Conservation (phyloP, 2,329 filamentous ascomycete species). For the Rachicladosporium sp. region DNA sequence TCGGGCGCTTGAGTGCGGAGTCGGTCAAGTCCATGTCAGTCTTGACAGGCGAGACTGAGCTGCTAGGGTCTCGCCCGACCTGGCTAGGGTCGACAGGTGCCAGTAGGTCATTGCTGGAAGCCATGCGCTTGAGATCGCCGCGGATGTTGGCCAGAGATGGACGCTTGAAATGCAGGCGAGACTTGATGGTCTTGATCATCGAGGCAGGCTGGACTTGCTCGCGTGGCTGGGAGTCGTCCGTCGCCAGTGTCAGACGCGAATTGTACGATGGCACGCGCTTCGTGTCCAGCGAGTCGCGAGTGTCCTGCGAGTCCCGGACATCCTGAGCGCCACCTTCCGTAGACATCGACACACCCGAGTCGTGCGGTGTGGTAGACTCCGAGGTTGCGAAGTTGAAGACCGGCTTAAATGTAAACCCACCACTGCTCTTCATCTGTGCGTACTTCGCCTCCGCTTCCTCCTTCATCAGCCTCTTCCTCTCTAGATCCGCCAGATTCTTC, state of each 20-base stretch:
- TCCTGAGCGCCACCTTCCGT: constrained; percentile 2
- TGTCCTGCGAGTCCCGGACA: too few relatives aligned
- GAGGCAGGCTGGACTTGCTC: constrained; percentile 12
- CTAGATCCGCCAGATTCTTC: constrained; percentile 27
- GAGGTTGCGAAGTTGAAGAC: constrained; percentile 3
- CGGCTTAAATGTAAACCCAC: constrained; percentile 29
- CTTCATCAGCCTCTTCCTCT: constrained; percentile 29
- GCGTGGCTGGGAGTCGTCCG: constrained; percentile 10
- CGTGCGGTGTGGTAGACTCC: constrained; percentile 6
- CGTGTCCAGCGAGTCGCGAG: constrained; percentile 6
- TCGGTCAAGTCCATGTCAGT: constrained; percentile 9
- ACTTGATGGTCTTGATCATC: constrained; percentile 7
- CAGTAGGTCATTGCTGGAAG: constrained; percentile 20
- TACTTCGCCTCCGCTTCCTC: constrained; percentile 40
- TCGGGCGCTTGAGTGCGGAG: constrained; percentile 31
- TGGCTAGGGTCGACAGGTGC: constrained; percentile 4
- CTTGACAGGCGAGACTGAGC: constrained; percentile 21
- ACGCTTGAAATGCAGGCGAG: constrained; percentile 18
- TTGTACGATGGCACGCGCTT: constrained; percentile 8
- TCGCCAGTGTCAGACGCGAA: constrained; percentile 7
- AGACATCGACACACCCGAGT: constrained; percentile 19
- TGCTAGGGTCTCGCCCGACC: constrained; percentile 24
- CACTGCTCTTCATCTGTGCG: constrained; percentile 41
- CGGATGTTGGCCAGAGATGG: constrained; percentile 23
- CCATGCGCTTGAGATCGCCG: constrained; percentile 20